Evolutionary conservation across 2,329 filamentous ascomycete genomes (phyloP).

Genomic region (Malbranchea zuffiana): DNA sequence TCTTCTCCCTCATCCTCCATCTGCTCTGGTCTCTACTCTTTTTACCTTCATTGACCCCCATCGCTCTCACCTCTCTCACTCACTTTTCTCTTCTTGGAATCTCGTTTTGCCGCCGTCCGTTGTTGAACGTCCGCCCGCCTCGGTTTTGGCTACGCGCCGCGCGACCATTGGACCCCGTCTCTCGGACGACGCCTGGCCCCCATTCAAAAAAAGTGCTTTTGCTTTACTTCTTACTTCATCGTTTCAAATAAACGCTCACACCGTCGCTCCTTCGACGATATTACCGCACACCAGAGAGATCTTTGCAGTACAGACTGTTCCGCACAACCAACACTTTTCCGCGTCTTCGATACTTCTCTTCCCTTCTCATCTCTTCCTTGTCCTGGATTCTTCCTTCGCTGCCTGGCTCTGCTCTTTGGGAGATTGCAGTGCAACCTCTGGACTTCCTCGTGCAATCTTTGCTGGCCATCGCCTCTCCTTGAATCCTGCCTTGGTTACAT

Average conservation of each 20-base stretch:
- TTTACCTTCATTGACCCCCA: conserved; percentile 6
- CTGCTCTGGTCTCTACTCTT: conserved; percentile 5
- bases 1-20: conserved; percentile 11
- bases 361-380: conserved; percentile 1
- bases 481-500: not conserved
- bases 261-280: no score
- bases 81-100: conserved; percentile 5
- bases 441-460: not conserved
- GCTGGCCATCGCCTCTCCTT: conserved; percentile 1
- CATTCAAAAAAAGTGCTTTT: no score
- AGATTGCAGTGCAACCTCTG: conserved; percentile 15
- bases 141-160: not conserved
- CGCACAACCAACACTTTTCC: not conserved
- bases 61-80: conserved; percentile 5
- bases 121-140: not conserved
- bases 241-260: no score
- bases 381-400: conserved; percentile 1
- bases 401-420: conserved; percentile 8
- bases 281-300: no score
- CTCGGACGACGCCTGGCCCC: no score
- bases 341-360: not conserved
- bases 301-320: no score
- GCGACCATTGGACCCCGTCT: no score
- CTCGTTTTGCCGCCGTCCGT: not conserved
- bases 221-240: no score